Evolutionary conservation across 768 basidiomycete species (phyloP), one percentile per base, ranked within the genome.

Genomic region (Psilocybe sp.): DNA sequence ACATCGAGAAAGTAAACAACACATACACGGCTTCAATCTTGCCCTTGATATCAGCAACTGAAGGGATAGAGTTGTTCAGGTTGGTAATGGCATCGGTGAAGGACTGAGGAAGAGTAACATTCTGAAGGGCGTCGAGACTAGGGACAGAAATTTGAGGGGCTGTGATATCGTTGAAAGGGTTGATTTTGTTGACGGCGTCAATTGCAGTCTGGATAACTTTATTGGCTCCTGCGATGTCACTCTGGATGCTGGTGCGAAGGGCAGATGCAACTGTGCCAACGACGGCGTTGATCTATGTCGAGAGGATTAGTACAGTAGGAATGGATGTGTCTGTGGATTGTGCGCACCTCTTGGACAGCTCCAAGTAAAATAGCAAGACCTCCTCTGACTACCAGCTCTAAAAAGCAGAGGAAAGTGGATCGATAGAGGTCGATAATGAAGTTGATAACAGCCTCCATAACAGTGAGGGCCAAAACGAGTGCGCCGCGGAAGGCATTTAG

Each of bases 351-450:
- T 55, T 92, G 74, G 0, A 93, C 90, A 5, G 92, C 92, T 42
- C 73, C 76, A 44, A 97, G 91, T 40, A 97, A 71, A 47, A 98
- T 70, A 19, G 82, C 77, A 45, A 99, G 73, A 5, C 80, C 86
- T 14, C 93, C 93, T 23, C 84, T 78, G 9, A 99, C 82, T 18
- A 90, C 84, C 39, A 98, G 77, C 67, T 98, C 93, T 55, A 97
- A 71, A 58, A 97, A 93, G 66, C 96, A 99, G 46, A 99, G 77
- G 61, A 96, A 85, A 3, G 95, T 89, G 3, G 93, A 95, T 36
- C 94, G 87, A 64, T 97, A 98, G 40, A 87, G 81, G 68, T 92
- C 88, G 56, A 98, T 80, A 55, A 97, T 80, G 67, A 98, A 98
- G 60, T 90, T 92, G 69, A 94, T 85, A 60, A 95, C 79, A 1